A percentile compares a stretch with the other conserved stretches of the same genome.
Conservation (phyloP, 2,329 filamentous ascomycete genomes). For the Pezicula neosporulosa region DNA sequence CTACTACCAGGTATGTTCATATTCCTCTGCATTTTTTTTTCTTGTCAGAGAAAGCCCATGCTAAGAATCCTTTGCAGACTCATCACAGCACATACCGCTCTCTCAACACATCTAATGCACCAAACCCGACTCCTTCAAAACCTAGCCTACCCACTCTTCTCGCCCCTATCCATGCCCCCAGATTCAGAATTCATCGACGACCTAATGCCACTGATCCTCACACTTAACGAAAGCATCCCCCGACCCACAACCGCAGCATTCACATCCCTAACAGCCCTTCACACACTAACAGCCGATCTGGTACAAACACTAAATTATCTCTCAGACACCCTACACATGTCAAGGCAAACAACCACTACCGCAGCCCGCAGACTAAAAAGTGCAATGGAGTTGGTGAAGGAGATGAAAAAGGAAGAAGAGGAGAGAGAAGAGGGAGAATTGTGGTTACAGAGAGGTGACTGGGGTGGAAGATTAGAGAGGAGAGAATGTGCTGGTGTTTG, state of each 20-base stretch:
- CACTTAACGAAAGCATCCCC: conserved; percentile 65
- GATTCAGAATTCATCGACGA: conserved; percentile 64
- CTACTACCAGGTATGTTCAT: conserved; percentile 57
- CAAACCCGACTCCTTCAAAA: conserved; percentile 75
- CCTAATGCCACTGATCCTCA: conserved; percentile 64
- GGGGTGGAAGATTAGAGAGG: conserved; percentile 71
- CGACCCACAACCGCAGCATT: conserved; percentile 59
- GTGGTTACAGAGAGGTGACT: conserved; percentile 79
- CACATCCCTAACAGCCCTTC: conserved; percentile 64
- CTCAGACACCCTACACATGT: conserved; percentile 92
- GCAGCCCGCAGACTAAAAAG: conserved; percentile 77
- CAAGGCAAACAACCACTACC: conserved; percentile 78
- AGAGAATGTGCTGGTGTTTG: conserved; percentile 84
- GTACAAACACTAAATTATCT: conserved; percentile 80
- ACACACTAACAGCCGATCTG: conserved; percentile 68
- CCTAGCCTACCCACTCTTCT: conserved; percentile 67
- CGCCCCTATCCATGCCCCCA: conserved; percentile 61
- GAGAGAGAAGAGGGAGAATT: conserved; percentile 75
- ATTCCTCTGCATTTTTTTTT: neutral
- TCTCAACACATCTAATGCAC: conserved; percentile 71
- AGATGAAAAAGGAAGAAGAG: conserved; percentile 81
- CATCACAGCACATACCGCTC: conserved; percentile 71
- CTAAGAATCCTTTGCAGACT: conserved; percentile 44
- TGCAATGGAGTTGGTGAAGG: conserved; percentile 80
- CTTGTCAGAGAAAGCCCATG: neutral